These are phyloP conservation scores for Diaporthe velutina DNA, from an alignment of 2,329 filamentous ascomycete genomes.

Conservation along the genomic window DNA sequence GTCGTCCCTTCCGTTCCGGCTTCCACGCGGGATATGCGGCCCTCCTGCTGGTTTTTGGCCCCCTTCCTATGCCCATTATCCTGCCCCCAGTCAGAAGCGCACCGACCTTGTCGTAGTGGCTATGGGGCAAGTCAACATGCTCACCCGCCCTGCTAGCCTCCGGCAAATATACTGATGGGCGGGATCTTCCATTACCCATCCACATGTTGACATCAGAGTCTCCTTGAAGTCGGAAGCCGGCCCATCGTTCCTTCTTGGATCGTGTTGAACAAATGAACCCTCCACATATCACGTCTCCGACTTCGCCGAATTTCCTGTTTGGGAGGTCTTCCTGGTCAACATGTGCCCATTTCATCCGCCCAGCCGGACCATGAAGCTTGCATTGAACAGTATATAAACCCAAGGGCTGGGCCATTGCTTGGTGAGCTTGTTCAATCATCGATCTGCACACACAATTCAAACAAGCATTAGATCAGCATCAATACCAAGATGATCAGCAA, in stretches of 20 bases:
- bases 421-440: constrained; percentile 11
- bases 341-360: constrained; percentile 2
- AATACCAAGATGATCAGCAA: constrained; percentile 32
- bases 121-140: not conserved
- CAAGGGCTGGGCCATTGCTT: constrained; percentile 13
- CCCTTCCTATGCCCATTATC: not conserved
- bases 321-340: not conserved
- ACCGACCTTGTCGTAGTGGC: not conserved
- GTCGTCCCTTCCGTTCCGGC: constrained; percentile 2
- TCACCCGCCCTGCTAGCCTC: constrained; percentile 7
- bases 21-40: not conserved
- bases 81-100: not conserved
- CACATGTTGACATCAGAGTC: not conserved
- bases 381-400: constrained; percentile 1
- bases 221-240: constrained; percentile 25
- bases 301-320: constrained; percentile 29
- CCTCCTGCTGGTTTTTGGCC: not conserved
- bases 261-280: constrained; percentile 22
- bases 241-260: constrained; percentile 29
- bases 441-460: not conserved
- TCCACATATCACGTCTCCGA: constrained; percentile 25
- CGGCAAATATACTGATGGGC: not conserved
- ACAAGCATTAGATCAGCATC: not conserved
- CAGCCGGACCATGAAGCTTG: constrained; percentile 13
- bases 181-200: constrained; percentile 12